Base-by-base conservation (phyloP, 768 basidiomycete genomes). In the Phaeotremella fagi region DNA sequence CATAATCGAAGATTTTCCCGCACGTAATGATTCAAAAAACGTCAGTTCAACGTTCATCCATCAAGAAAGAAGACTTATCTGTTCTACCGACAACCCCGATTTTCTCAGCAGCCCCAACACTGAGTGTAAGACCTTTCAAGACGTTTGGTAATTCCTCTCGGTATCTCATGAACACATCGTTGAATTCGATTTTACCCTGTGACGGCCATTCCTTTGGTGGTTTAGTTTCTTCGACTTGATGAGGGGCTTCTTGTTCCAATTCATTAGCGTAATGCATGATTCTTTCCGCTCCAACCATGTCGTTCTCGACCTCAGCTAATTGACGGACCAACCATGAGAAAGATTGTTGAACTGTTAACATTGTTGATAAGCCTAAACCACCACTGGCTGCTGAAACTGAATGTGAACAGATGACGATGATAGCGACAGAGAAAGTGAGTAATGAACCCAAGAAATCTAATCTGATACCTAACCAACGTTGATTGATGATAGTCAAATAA, bases 1-100 rank as follows among this genome's bases (percentile, higher is more conserved):
- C 86, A 94, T 87, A 54, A 97, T 85, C 1, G 87, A 87, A 16
- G 85, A 87, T 75, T 94, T 90, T 33, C 90, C 90, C 0, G 89
- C 89, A 45, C 89, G 86, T 22, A 86, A 88, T 18, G 75, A 74
- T 15, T 82, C 48, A 41, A 31, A 45, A 29, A 37, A 41, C 22
- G 38, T 41, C 38, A 41, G 38, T 14, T 20, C 22, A 41, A 26
- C 31, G 45, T 18, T 50, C 29, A 20, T 35, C 33, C 42, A 18
- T 14, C 18, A 56, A 52, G 29, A 56, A 75, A 26, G n/a, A 38
- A 20, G 82, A 83, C 0, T 82, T 82, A 1, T 83, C 85, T 1
- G 66, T 80, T 72, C 82, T 64, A 45, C 90, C 89, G 43, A 94
- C 87, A 48, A 94, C 87, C 25, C 91, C 91, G 59, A 98, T 84